Percentiles rank a stretch among this genome's conserved stretches.
These are phyloP conservation scores for Acacia confusa DNA, from an alignment of 306 rosid genomes.

Conservation along the genomic window DNA sequence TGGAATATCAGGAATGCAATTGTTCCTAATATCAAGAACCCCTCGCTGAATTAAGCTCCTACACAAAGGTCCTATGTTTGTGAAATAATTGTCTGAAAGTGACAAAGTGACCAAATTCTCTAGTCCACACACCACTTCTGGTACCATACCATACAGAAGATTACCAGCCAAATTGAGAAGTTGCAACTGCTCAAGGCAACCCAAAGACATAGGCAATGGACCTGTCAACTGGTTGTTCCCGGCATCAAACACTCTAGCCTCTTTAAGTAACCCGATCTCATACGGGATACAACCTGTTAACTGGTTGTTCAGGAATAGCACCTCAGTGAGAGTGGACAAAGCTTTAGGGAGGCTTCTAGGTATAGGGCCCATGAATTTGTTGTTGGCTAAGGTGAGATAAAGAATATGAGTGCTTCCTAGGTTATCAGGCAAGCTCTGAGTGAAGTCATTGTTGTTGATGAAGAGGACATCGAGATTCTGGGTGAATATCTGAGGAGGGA, in stretches of 20 bases:
- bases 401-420: conserved; percentile 60
- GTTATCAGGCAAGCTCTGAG: conserved; percentile 57
- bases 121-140: conserved; percentile 69
- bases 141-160: conserved; percentile 66
- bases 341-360: conserved; percentile 63
- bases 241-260: conserved; percentile 64
- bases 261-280: conserved; percentile 64
- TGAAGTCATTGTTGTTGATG: conserved; percentile 79
- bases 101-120: conserved; percentile 61
- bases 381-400: conserved; percentile 74
- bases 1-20: conserved; percentile 78
- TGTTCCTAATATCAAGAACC: conserved; percentile 59
- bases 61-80: conserved; percentile 64
- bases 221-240: conserved; percentile 74
- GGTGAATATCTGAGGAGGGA: conserved; percentile 70
- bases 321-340: conserved; percentile 56
- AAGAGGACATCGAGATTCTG: conserved; percentile 71
- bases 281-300: conserved; percentile 80
- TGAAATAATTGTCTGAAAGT: conserved; percentile 59
- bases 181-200: conserved; percentile 65
- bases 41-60: conserved; percentile 68
- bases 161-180: conserved; percentile 61
- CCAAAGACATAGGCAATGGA: conserved; percentile 70
- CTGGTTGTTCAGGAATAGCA: conserved; percentile 62
- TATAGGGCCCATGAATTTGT: conserved; percentile 74